Evolutionary conservation across 1,284 basidiomycete species (phyloP).

Genomic region (Inonotus hispidus): DNA sequence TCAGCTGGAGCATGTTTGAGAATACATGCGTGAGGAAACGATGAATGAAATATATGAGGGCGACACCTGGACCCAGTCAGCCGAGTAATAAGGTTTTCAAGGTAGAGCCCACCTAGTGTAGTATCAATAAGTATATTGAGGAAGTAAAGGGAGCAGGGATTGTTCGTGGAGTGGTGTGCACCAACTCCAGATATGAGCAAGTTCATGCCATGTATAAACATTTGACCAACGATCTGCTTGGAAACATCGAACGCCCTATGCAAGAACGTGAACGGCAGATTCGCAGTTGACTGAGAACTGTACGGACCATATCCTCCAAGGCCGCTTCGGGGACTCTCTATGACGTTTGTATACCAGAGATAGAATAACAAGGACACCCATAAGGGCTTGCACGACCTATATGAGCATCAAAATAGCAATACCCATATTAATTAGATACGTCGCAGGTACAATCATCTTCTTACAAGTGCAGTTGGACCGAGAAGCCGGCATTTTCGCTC

Average conservation of each 20-base stretch:
- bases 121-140: constrained; percentile 94
- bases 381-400: constrained; percentile 72
- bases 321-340: constrained; percentile 77
- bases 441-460: constrained; percentile 19
- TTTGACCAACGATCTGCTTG: constrained; percentile 90
- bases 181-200: constrained; percentile 72
- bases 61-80: constrained; percentile 56
- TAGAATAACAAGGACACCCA: constrained; percentile 84
- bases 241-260: constrained; percentile 81
- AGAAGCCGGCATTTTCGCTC: constrained; percentile 56
- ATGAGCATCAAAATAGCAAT: constrained; percentile 13
- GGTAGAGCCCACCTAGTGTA: constrained; percentile 57
- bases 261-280: neutral
- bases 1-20: constrained; percentile 56
- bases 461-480: constrained; percentile 62
- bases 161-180: constrained; percentile 63
- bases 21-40: constrained; percentile 65
- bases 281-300: neutral
- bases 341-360: constrained; percentile 88
- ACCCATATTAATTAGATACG: neutral
- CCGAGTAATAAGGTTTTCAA: constrained; percentile 3
- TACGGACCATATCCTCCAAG: constrained; percentile 87
- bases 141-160: constrained; percentile 91
- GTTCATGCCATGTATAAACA: constrained; percentile 86
- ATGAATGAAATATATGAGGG: constrained; percentile 78